Base-by-base conservation (phyloP, 495 filamentous ascomycete genomes). In the Neurospora sp. region DNA sequence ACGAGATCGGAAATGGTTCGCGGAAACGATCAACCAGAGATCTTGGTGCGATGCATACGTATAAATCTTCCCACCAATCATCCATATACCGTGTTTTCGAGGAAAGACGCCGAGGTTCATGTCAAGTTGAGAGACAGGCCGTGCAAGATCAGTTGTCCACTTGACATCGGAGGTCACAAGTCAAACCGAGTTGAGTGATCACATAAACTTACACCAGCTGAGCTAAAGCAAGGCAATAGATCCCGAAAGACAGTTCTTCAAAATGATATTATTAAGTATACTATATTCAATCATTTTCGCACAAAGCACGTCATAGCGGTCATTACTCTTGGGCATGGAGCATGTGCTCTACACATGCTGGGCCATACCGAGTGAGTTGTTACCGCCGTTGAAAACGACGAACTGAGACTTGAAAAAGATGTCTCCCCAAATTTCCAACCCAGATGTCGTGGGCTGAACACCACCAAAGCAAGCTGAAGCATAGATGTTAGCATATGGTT, bases 361-460 rank as follows among this genome's bases (percentile, higher is more conserved):
- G 2, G 90, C 90, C 75, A 92, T 85, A 2, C 89, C 89, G 27
- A 92, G 81, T 27, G 82, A 81, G 77, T 83, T 84, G 74, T 89
- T 88, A 7, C 89, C 89, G 9, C 81, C 87, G 79, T 96, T 90
- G 76, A 95, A 95, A 20, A 91, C 91, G 27, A 92, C 91, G 78
- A 93, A 95, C 76, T 92, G 87, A 27, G 90, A 86, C 81, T 93
- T 93, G 78, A 96, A 89, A 78, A 96, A 90, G 73, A 92, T 87
- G 76, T 94, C 92, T 12, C 93, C 93, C 75, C 90, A 91, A 77
- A 96, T 91, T 78, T 93, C 89, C 73, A 93, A 76, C 4, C 79
- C 80, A 16, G 85, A 84, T 6, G 86, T 74, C 45, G 88, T 92
- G 14, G 87, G 88, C 83, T 93, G 91, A 53, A 94, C 76, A 72